Evolutionary conservation across 129 eudicot genomes (phyloP).

Genomic region (Kitagawia praeruptora): DNA sequence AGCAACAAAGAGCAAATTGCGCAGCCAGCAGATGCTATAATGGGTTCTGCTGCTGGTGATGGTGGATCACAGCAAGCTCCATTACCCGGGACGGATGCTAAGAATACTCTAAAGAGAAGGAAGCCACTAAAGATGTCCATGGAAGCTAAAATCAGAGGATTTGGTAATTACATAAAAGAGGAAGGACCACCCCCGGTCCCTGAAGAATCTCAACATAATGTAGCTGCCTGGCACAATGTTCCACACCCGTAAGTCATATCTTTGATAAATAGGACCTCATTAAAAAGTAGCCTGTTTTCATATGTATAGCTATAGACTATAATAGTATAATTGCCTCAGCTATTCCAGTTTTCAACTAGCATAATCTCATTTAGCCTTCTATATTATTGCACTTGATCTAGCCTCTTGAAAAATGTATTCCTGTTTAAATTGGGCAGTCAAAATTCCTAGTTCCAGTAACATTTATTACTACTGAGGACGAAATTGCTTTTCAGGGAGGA

Average conservation of each 20-base stretch:
- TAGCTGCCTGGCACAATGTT: slow-evolving; percentile 98
- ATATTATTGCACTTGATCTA: not conserved
- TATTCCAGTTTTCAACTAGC: not conserved
- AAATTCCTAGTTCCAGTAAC: not conserved
- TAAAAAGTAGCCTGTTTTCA: not conserved
- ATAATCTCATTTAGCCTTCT: not conserved
- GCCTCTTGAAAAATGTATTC: not conserved
- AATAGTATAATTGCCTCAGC: not conserved
- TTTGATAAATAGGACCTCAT: slow-evolving; percentile 5
- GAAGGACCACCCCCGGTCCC: slow-evolving; percentile 39
- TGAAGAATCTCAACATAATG: slow-evolving; percentile 57
- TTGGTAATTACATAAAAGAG: slow-evolving; percentile 47
- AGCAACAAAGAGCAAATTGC: slow-evolving; percentile 25
- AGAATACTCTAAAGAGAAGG: slow-evolving; percentile 37
- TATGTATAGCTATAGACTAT: not conserved
- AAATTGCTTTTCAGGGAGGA: slow-evolving; percentile 72
- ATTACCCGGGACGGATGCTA: slow-evolving; percentile 18
- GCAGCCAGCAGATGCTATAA: slow-evolving; percentile 40
- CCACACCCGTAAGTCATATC: slow-evolving; percentile 84
- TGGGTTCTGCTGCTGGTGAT: slow-evolving; percentile 66
- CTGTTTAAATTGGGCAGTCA: not conserved
- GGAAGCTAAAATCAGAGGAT: slow-evolving; percentile 95
- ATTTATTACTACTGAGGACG: not conserved
- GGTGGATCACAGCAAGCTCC: slow-evolving; percentile 77
- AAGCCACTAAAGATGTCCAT: slow-evolving; percentile 59